A percentile compares a stretch with the other conserved stretches of the same genome.
Conservation (phyloP, 108 stramenopile species). For the Bacterosira constricta region DNA sequence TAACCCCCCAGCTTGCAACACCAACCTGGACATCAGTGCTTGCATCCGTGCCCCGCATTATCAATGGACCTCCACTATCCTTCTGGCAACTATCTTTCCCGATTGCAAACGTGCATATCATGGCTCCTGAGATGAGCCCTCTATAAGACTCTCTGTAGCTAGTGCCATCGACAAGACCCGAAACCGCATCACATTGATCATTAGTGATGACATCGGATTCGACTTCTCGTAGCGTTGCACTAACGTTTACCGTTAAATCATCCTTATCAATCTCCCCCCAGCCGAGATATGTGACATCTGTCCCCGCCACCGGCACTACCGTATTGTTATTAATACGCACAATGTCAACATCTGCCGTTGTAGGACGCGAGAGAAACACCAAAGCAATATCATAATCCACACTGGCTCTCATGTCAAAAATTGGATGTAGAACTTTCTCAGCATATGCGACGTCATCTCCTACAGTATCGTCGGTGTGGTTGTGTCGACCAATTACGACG, state of each 20-base stretch:
- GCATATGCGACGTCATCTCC: conserved; percentile 1
- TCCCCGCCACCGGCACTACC: background rate
- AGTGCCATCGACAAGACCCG: background rate
- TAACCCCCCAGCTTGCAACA: conserved; percentile 19
- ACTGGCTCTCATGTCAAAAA: background rate
- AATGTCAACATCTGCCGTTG: background rate
- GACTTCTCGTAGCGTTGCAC: conserved; percentile 1
- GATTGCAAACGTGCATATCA: conserved; percentile 14
- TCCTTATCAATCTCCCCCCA: conserved; percentile 7
- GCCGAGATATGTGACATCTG: background rate
- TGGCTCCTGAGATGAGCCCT: background rate
- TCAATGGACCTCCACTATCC: conserved; percentile 18
- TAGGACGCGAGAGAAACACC: background rate
- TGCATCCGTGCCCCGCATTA: background rate
- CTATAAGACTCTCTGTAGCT: background rate
- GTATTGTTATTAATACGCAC: background rate
- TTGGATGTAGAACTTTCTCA: conserved; percentile 2
- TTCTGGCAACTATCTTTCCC: conserved; percentile 12
- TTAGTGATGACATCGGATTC: conserved; percentile 11
- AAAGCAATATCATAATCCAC: conserved; percentile 13
- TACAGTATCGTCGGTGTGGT: background rate
- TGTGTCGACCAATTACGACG: background rate
- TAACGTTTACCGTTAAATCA: background rate
- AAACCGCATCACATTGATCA: conserved; percentile 4
- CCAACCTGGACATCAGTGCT: conserved; percentile 18